Percentiles rank a stretch among this genome's conserved stretches.
These are phyloP conservation scores for Saccharomycopsis malanga DNA, from an alignment of 805 yeast genomes.

Conservation along the genomic window DNA sequence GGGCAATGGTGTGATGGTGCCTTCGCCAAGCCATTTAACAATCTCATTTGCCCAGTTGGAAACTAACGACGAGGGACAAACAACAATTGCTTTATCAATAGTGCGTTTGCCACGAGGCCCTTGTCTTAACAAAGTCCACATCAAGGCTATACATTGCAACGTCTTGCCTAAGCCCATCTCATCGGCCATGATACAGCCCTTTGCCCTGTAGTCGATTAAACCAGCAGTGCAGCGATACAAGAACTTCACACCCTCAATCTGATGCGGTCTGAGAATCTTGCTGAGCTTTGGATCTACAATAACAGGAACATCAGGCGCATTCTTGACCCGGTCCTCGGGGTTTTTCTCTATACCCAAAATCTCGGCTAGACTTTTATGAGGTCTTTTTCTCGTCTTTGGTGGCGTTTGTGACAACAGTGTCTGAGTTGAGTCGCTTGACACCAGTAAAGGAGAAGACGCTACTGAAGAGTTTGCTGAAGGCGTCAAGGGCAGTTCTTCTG, in stretches of 20 bases:
- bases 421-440: not conserved
- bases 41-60: conserved; percentile 97
- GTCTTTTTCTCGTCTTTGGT: conserved; percentile 30
- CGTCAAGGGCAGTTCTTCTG: conserved; percentile 25
- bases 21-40: conserved; percentile 90
- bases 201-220: conserved; percentile 68
- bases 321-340: conserved; percentile 41
- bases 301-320: conserved; percentile 84
- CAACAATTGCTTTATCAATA: conserved; percentile 84
- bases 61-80: conserved; percentile 91
- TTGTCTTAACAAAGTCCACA: conserved; percentile 83
- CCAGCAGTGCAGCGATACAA: conserved; percentile 89
- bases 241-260: conserved; percentile 90
- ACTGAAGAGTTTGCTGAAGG: conserved; percentile 22
- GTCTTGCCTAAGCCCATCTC: conserved; percentile 96
- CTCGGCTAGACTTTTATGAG: conserved; percentile 67
- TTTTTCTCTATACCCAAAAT: conserved; percentile 62
- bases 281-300: conserved; percentile 88
- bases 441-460: not conserved
- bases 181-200: conserved; percentile 97
- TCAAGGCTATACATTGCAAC: conserved; percentile 70
- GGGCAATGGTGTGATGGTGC: conserved; percentile 81
- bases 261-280: conserved; percentile 88
- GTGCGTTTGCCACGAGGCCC: conserved; percentile 77
- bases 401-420: conserved; percentile 2